Evolutionary conservation across 345 rosid species (phyloP).

Genomic region (Salix arbutifolia): DNA sequence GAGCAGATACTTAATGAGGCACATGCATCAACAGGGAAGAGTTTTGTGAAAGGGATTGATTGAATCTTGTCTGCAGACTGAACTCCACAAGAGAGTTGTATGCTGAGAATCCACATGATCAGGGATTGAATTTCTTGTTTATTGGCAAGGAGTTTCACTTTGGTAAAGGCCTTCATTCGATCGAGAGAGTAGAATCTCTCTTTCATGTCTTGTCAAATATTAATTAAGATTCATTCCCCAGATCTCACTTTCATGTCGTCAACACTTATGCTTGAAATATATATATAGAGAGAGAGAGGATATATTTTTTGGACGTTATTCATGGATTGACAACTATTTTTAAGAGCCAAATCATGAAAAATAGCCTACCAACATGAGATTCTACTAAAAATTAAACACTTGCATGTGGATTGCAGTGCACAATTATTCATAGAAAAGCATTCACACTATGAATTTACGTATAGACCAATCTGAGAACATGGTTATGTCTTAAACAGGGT

Average conservation of each 20-base stretch:
- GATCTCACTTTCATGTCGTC: neutral
- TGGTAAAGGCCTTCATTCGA: neutral
- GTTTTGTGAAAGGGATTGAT: neutral
- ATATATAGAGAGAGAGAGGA: too few species aligned
- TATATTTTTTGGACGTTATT: too few species aligned
- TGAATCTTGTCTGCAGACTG: neutral
- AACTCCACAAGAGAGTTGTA: neutral
- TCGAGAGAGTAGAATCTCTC: neutral
- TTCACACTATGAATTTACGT: too few species aligned
- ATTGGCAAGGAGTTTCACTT: neutral
- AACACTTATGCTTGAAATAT: neutral
- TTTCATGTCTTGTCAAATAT: neutral
- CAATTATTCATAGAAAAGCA: too few species aligned
- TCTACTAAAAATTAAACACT: too few species aligned
- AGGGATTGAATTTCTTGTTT: too few species aligned
- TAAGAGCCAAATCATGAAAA: too few species aligned
- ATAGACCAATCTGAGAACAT: too few species aligned
- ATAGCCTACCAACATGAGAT: too few species aligned
- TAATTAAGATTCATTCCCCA: neutral
- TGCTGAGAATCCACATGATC: neutral
- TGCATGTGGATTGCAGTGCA: too few species aligned
- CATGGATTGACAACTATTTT: too few species aligned
- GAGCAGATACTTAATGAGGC: neutral
- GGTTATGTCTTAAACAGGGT: too few species aligned
- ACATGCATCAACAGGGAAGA: neutral